Evolutionary conservation across 495 filamentous ascomycete genomes (phyloP), one percentile per base, ranked within the genome.

Genomic region (Penicillium coffeae): DNA sequence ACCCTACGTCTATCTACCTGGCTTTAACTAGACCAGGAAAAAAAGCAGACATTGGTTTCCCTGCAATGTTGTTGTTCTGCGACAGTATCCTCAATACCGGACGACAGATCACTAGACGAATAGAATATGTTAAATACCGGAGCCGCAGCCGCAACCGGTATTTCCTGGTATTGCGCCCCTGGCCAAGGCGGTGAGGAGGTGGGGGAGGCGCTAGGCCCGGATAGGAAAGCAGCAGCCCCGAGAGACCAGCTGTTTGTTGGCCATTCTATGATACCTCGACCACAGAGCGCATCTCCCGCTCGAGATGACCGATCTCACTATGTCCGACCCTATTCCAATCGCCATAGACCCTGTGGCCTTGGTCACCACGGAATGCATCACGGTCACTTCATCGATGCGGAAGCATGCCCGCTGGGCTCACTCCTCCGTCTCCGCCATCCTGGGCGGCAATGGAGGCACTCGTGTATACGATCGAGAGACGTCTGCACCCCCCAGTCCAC

Each of bases 361-460:
- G 50, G 90, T 99, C 58, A 94, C 92, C 21, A 95, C 94, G 71
- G 93, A 99, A 86, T 99, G 94, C 66, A 97, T 99, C 65, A 87
- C 90, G 32, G 90, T 99, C 68, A 96, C 93, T 20, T 95, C 90
- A 56, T 90, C 90, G 21, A 95, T 99, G 86, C 89, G 94, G 58
- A 99, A 99, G 73, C 87, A 96, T 81, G 85, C 89, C 52, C 84
- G 94, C 50, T 97, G 91, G 83, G 89, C 90, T 37, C 92, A 97
- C 67, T 96, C 90, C 36, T 96, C 91, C 16, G 94, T 99, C 44
- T 87, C 94, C 45, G 90, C 91, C 44, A 99, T 99, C 54, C 77
- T 99, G 22, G 92, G 92, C 48, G 89, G 89, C 47, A 81, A 80
- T 54, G 81, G 79, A 42, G 80, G 77, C 54, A 67, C 75, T 42